phyloP scores from a whole-genome alignment of 768 basidiomycete species.

The Cytidiella melzeri region DNA sequence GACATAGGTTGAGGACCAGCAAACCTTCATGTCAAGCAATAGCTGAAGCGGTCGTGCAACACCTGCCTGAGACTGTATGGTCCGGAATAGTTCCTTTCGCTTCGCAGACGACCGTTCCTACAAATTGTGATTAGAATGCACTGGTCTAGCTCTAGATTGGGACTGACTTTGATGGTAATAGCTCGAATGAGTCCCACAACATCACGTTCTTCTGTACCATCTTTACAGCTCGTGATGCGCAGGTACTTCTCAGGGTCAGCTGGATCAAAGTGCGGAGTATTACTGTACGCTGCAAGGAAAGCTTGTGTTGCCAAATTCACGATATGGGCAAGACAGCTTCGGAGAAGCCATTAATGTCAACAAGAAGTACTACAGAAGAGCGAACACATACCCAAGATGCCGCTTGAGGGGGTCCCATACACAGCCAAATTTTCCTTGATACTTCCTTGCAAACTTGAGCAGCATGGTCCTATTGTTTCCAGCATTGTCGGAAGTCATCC shows the following conservation, averaged over 20 bases:
- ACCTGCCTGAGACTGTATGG: conserved; percentile 11
- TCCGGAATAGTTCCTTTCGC: conserved; percentile 19
- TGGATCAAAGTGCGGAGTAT: conserved; percentile 23
- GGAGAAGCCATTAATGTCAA: too few relatives aligned
- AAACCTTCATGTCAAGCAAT: conserved; percentile 26
- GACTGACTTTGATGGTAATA: conserved; percentile 22
- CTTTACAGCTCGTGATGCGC: neutral
- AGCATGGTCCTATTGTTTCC: conserved; percentile 33
- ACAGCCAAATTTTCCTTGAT: too few relatives aligned
- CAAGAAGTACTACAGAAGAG: too few relatives aligned
- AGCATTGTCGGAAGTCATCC: conserved; percentile 34
- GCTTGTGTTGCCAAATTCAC: conserved; percentile 30
- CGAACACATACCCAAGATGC: too few relatives aligned
- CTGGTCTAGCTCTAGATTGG: neutral
- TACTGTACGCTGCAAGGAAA: conserved; percentile 20
- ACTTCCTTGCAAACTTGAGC: conserved; percentile 22
- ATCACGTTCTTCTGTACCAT: conserved; percentile 16
- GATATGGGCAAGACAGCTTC: conserved; percentile 30
- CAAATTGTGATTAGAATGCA: neutral
- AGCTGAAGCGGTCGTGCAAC: conserved; percentile 11
- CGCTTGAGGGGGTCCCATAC: too few relatives aligned
- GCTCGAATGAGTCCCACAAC: conserved; percentile 24
- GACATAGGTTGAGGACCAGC: conserved; percentile 29
- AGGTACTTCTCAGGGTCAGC: conserved; percentile 12
- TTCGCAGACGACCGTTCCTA: conserved; percentile 25